Evolutionary conservation across 371 early-diverging fungal genomes (phyloP).

Genomic region (Dinochytrium kinnereticum): DNA sequence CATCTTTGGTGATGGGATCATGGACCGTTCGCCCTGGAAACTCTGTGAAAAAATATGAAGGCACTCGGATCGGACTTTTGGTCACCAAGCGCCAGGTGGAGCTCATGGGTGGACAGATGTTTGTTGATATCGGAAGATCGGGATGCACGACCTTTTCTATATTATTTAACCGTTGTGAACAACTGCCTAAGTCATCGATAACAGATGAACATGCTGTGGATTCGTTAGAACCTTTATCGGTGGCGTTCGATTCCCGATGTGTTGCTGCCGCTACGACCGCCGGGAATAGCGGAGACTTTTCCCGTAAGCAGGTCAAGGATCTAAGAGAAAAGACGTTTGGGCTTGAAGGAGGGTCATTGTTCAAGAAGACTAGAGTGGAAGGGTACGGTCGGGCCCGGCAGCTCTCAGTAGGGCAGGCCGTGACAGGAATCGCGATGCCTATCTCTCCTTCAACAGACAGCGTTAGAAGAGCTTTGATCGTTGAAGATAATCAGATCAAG

Average conservation of each 20-base stretch:
- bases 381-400: too few relatives aligned
- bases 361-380: too few relatives aligned
- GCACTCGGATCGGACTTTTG: background rate
- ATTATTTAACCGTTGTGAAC: background rate
- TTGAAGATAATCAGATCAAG: conserved; percentile 16
- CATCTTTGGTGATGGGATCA: background rate
- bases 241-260: background rate
- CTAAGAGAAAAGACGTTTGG: background rate
- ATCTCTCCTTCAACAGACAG: background rate
- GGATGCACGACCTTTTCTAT: background rate
- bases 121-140: background rate
- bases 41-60: background rate
- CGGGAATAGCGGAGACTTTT: too few relatives aligned
- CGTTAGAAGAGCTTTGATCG: conserved; percentile 6
- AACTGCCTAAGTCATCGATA: background rate
- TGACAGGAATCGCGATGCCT: background rate
- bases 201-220: background rate
- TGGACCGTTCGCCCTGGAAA: background rate
- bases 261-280: background rate
- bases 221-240: background rate
- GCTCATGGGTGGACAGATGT: background rate
- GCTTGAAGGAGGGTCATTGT: background rate
- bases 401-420: background rate
- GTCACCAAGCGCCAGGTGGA: conserved; percentile 1
- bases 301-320: too few relatives aligned